Conservation (phyloP, 441 rosid genomes). For the Gossypium schwendimanii region DNA sequence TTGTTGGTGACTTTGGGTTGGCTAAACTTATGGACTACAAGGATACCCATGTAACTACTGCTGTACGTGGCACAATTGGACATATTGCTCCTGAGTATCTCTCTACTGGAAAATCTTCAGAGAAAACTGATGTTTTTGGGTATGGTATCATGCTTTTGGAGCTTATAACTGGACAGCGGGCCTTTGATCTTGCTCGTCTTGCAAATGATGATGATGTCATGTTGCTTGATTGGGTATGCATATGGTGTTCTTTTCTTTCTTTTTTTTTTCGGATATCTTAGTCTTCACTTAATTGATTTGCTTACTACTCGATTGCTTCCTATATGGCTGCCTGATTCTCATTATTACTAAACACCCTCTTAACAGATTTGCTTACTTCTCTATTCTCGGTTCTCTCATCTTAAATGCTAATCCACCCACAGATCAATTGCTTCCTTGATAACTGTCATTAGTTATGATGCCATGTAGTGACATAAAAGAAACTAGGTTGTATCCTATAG, state of each 20-base stretch:
- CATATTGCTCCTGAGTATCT: constrained; percentile 77
- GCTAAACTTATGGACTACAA: constrained; percentile 86
- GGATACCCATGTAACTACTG: constrained; percentile 76
- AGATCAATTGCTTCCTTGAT: not conserved
- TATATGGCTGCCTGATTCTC: no score
- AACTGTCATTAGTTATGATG: not conserved
- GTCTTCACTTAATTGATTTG: not conserved
- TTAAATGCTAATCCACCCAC: not conserved
- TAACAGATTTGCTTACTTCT: not conserved
- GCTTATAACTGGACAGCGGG: constrained; percentile 75
- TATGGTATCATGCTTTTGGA: constrained; percentile 78
- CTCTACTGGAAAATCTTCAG: constrained; percentile 71
- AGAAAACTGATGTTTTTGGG: constrained; percentile 72
- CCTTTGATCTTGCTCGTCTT: constrained; percentile 78
- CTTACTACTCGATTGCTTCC: not conserved
- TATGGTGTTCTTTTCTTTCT: not conserved
- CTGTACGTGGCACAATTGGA: constrained; percentile 76
- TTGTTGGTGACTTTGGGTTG: constrained; percentile 76
- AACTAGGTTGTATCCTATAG: not conserved
- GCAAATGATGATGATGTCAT: constrained; percentile 82
- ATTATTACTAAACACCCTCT: not conserved
- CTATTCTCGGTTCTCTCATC: not conserved
- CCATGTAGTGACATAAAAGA: not conserved
- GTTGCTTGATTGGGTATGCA: constrained; percentile 73
- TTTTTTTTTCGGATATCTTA: not conserved